Conservation (phyloP, 441 rosid genomes). For the Dalechampia spathulata region DNA sequence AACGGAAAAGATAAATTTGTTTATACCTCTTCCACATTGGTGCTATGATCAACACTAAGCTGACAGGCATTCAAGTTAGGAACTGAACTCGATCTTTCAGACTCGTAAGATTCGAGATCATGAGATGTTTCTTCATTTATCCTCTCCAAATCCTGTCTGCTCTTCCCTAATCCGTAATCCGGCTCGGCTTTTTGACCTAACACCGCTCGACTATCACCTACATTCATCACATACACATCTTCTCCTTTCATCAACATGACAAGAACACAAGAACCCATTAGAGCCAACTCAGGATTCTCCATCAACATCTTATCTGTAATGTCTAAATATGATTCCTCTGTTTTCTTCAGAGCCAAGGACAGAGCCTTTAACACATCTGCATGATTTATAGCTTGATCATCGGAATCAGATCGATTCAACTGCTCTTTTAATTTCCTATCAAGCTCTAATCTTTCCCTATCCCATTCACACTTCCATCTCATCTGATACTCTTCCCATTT, state of each 20-base stretch:
- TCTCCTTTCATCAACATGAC: conserved; percentile 92
- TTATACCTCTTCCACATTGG: conserved; percentile 57
- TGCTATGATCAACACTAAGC: conserved; percentile 81
- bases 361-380: conserved; percentile 62
- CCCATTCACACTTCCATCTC: conserved; percentile 41
- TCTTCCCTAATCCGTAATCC: conserved; percentile 49
- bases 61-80: conserved; percentile 45
- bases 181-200: conserved; percentile 56
- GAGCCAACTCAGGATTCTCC: conserved; percentile 84
- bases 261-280: conserved; percentile 94
- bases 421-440: conserved; percentile 44
- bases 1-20: not conserved
- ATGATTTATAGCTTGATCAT: conserved; percentile 37
- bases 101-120: conserved; percentile 38
- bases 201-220: conserved; percentile 91
- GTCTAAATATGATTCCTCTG: conserved; percentile 71
- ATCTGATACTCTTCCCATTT: conserved; percentile 77
- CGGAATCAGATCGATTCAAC: conserved; percentile 8
- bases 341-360: conserved; percentile 57
- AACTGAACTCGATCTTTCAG: conserved; percentile 24
- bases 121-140: conserved; percentile 57
- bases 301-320: conserved; percentile 62
- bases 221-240: conserved; percentile 84
- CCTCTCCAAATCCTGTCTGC: conserved; percentile 59
- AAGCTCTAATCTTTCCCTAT: conserved; percentile 71